These are phyloP conservation scores for Podaxis mareebaensis DNA, from an alignment of 768 basidiomycete genomes.

Conservation along the genomic window DNA sequence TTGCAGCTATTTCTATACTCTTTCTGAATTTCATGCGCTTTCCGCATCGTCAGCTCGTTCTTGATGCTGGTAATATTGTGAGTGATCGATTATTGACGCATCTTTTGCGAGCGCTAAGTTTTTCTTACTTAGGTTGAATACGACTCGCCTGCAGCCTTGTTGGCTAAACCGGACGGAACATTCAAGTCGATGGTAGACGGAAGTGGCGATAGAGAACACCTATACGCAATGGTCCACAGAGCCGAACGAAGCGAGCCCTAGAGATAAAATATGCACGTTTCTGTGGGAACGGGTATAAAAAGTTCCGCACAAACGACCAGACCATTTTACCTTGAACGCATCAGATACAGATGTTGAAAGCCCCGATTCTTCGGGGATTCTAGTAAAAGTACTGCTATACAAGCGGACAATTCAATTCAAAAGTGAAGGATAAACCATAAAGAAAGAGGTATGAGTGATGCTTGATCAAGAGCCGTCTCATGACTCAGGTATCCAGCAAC, in stretches of 20 bases:
- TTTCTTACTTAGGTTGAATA: conserved; percentile 45
- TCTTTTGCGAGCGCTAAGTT: background rate
- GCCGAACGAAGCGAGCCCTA: background rate
- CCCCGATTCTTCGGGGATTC: no score
- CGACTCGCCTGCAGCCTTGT: conserved; percentile 50
- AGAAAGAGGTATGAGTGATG: no score
- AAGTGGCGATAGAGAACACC: conserved; percentile 49
- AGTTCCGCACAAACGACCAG: background rate
- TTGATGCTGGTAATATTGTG: conserved; percentile 46
- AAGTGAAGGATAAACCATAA: no score
- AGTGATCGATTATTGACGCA: background rate
- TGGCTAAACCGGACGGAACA: conserved; percentile 49
- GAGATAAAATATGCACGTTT: background rate
- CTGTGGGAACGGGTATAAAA: background rate
- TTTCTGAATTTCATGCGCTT: no score
- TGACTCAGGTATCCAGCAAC: no score
- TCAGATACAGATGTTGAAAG: no score
- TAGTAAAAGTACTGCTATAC: no score
- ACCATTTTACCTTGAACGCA: no score
- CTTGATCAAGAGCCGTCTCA: no score
- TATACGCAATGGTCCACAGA: conserved; percentile 44
- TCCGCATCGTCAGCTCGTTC: conserved; percentile 33
- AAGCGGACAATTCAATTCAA: no score
- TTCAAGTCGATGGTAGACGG: conserved; percentile 58
- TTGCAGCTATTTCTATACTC: background rate